Evolutionary conservation across 352 stramenopile species (phyloP), one percentile per base, ranked within the genome.

Genomic region (Pythium pyrilobum): DNA sequence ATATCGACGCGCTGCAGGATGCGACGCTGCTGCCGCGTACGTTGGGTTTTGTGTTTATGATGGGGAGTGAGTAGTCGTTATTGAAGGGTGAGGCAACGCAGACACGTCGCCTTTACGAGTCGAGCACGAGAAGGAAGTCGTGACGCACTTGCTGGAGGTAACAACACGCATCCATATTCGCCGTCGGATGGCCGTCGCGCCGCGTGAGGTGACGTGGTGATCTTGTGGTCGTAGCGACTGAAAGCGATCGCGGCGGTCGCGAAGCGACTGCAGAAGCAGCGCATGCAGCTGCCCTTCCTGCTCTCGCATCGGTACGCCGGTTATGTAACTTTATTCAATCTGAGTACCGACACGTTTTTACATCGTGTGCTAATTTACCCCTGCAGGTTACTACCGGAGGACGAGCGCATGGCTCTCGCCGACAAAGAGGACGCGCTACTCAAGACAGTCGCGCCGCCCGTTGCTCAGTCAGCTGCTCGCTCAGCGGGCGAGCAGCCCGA

Each of bases 221-320:
- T n/a, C n/a, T n/a, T n/a, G 21, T 56, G 36, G 15, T 44, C 10
- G 5, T 15, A 91, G 81, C 73, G 79, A 6, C 58, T 92, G 40
- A 89, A 92, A 40, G 69, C 41, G 37, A 76, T 87, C 18, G 73
- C 79, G 24, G 68, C 79, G 23, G 63, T 46, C 20, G 72, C 77
- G 5, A 92, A 92, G 66, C 66, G 72, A 21, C 78, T 92, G 69
- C 81, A 92, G 66, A 89, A 88, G 48, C 73, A 67, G 41, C 67
- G 81, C 37, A 80, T 74, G 23, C 56, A 81, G 15, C 74, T 89
- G 43, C 73, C 77, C 3, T 90, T 92, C 48, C 45, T 89, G 24
- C 57, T 86, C 1, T 89, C 77, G 0, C 72, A 73, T 21, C 77
- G 81, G 77, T 81, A 54, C 5, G 54, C 48, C n/a, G n/a, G n/a